Evolutionary conservation across 1,284 basidiomycete species (phyloP).

Genomic region (Malassezia brasiliensis): DNA sequence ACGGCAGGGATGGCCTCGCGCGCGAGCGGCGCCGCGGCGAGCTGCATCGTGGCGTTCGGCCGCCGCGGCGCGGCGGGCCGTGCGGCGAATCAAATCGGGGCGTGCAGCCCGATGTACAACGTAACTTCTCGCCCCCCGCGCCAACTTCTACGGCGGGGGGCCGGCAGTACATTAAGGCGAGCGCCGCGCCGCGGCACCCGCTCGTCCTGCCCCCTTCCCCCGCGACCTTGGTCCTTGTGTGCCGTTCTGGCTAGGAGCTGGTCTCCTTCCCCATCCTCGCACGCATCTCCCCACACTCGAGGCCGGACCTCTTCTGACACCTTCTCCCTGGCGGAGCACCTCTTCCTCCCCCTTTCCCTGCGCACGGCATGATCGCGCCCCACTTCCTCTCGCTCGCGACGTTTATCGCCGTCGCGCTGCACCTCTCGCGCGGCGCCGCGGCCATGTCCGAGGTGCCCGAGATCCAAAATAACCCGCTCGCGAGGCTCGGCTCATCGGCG

Average conservation of each 20-base stretch:
- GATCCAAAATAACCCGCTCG: neutral
- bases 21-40: constrained; percentile 12
- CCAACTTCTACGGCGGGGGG: constrained; percentile 3
- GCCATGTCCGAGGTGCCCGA: neutral
- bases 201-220: too few relatives aligned
- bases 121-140: neutral
- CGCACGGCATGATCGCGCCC: neutral
- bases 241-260: neutral
- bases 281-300: neutral
- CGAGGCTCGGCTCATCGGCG: neutral
- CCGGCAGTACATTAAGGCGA: neutral
- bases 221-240: neutral
- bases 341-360: neutral
- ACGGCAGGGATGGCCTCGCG: constrained; percentile 16
- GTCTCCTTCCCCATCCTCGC: neutral
- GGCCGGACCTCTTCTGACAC: neutral
- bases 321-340: constrained; percentile 3
- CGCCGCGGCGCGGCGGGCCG: neutral
- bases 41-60: constrained; percentile 4
- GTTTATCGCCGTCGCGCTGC: neutral
- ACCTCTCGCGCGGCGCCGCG: neutral
- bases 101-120: neutral
- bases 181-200: neutral
- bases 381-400: neutral
- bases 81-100: neutral